Conservation (phyloP, 2,329 filamentous ascomycete species). For the Atkinsonella hypoxylon region DNA sequence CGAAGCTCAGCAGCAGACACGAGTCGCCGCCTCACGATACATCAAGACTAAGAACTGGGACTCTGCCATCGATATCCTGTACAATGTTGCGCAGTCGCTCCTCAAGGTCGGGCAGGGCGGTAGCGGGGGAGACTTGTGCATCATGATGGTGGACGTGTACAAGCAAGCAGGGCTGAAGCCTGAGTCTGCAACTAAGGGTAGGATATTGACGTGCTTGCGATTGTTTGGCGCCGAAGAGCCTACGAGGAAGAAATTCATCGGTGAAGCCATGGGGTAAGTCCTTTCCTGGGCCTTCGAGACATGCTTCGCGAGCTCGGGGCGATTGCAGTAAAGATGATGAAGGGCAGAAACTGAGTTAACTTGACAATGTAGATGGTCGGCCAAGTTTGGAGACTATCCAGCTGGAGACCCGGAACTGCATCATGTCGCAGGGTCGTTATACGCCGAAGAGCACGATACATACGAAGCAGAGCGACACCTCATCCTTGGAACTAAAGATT, state of each 20-base stretch:
- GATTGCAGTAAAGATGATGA: background rate
- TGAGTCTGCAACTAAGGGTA: conserved; percentile 61
- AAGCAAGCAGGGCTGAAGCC: conserved; percentile 71
- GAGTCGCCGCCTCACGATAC: conserved; percentile 88
- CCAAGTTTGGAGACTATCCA: conserved; percentile 73
- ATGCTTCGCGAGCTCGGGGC: too few relatives aligned
- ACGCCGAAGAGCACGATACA: conserved; percentile 83
- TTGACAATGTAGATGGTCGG: conserved; percentile 53
- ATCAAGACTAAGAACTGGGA: conserved; percentile 77
- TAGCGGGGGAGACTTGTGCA: conserved; percentile 79
- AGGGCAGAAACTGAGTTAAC: conserved; percentile 5
- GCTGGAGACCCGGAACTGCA: conserved; percentile 91
- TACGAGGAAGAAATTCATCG: conserved; percentile 83
- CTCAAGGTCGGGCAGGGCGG: conserved; percentile 88
- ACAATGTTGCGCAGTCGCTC: conserved; percentile 70
- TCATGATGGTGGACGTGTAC: conserved; percentile 84
- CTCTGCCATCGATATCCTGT: conserved; percentile 78
- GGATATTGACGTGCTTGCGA: conserved; percentile 65
- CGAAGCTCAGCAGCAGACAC: conserved; percentile 96
- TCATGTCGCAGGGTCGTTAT: conserved; percentile 77
- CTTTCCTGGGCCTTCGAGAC: background rate
- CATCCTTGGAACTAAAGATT: conserved; percentile 78
- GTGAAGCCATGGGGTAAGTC: conserved; percentile 64
- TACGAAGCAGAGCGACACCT: conserved; percentile 93
- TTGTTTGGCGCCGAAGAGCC: conserved; percentile 77